Evolutionary conservation across 1,284 basidiomycete genomes (phyloP).

Genomic region (Papiliotrema terrestris): DNA sequence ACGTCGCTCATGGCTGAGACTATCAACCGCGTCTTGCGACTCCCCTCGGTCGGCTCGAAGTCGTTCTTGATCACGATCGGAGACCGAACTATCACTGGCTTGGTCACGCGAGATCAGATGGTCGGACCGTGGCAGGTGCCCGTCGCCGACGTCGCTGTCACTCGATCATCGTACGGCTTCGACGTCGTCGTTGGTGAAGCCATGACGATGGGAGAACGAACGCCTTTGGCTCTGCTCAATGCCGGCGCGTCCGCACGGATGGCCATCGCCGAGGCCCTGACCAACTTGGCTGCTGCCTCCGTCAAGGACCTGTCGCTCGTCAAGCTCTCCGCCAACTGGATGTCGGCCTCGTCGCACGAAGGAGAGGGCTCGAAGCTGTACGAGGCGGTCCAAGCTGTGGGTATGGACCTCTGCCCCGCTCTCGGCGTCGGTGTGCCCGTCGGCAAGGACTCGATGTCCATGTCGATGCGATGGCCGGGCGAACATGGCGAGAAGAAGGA

Average conservation of each 20-base stretch:
- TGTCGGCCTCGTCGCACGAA: constrained; percentile 87
- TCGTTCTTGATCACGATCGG: constrained; percentile 98
- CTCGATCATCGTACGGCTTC: constrained; percentile 90
- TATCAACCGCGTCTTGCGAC: constrained; percentile 74
- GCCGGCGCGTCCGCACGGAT: constrained; percentile 89
- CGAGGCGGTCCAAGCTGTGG: constrained; percentile 87
- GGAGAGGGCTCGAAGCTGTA: constrained; percentile 91
- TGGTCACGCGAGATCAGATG: constrained; percentile 97
- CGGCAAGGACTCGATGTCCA: constrained; percentile 99
- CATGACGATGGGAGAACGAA: constrained; percentile 97
- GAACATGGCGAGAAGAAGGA: constrained; percentile 65
- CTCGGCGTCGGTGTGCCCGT: constrained; percentile 94
- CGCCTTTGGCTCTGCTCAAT: constrained; percentile 82
- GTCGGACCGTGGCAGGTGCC: constrained; percentile 98
- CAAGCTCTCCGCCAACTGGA: constrained; percentile 99
- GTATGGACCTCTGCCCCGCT: constrained; percentile 90
- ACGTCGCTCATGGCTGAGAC: constrained; percentile 59
- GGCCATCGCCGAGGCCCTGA: constrained; percentile 91
- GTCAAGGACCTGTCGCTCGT: constrained; percentile 68
- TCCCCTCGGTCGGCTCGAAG: constrained; percentile 92
- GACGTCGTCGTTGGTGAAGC: constrained; percentile 81
- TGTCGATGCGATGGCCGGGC: constrained; percentile 90
- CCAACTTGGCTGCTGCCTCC: constrained; percentile 82
- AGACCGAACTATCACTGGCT: constrained; percentile 88
- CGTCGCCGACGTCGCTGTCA: constrained; percentile 95